phyloP scores from a whole-genome alignment of 2,329 filamentous ascomycete genomes.

The Colletotrichum australisinense region DNA sequence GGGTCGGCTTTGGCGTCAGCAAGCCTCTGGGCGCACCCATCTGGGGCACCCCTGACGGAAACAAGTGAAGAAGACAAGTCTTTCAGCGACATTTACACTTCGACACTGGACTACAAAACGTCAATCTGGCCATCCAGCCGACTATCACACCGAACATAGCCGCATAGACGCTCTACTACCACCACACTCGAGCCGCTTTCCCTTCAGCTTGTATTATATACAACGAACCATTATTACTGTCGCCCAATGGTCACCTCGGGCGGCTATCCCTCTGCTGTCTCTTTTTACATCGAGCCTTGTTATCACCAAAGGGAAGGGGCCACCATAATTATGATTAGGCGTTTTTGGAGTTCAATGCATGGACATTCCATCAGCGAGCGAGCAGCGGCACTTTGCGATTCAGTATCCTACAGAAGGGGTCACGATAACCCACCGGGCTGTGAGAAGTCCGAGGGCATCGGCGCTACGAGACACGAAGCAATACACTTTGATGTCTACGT shows the following conservation, averaged over 20 bases:
- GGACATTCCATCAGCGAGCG: slow-evolving; percentile 31
- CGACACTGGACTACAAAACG: not conserved
- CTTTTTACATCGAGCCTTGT: slow-evolving; percentile 6
- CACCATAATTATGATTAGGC: slow-evolving; percentile 32
- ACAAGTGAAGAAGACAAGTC: not conserved
- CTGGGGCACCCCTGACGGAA: slow-evolving; percentile 52
- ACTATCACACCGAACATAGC: slow-evolving; percentile 8
- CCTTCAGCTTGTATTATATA: slow-evolving; percentile 33
- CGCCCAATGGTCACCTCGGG: slow-evolving; percentile 16
- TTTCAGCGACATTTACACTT: not conserved
- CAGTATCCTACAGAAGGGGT: slow-evolving; percentile 13
- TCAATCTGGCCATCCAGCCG: not conserved
- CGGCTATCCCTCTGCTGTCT: not conserved
- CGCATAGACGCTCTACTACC: not conserved
- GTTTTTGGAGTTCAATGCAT: slow-evolving; percentile 35
- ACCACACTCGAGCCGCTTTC: slow-evolving; percentile 22
- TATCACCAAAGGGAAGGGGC: slow-evolving; percentile 18
- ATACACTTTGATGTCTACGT: not conserved
- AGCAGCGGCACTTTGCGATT: slow-evolving; percentile 33
- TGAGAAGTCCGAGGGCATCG: slow-evolving; percentile 14
- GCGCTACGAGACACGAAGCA: slow-evolving; percentile 5
- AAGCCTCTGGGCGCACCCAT: slow-evolving; percentile 70
- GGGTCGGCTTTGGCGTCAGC: slow-evolving; percentile 70
- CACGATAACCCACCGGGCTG: not conserved
- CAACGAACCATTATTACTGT: slow-evolving; percentile 20